Conservation (phyloP, 495 filamentous ascomycete genomes). For the Astrothelium macrocarpum region DNA sequence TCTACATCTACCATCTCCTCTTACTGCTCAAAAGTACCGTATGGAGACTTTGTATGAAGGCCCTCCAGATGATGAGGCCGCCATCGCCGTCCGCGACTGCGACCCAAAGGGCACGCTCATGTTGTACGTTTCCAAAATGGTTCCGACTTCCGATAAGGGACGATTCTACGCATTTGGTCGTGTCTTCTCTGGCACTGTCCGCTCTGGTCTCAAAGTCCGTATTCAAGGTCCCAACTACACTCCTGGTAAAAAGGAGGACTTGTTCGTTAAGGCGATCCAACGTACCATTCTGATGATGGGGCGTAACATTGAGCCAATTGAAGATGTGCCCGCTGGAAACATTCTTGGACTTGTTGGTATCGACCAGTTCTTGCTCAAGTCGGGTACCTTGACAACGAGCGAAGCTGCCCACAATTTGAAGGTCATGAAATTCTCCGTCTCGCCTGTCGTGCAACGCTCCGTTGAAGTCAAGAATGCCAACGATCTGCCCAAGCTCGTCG, state of each 20-base stretch:
- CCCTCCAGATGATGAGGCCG: slow-evolving; percentile 80
- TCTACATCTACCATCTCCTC: slow-evolving; percentile 93
- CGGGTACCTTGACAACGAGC: slow-evolving; percentile 93
- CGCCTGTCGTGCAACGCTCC: slow-evolving; percentile 94
- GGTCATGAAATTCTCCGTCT: slow-evolving; percentile 99
- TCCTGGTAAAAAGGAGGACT: slow-evolving; percentile 95
- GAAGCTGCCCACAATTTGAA: slow-evolving; percentile 99
- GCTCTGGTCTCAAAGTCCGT: slow-evolving; percentile 97
- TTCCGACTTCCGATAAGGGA: slow-evolving; percentile 98
- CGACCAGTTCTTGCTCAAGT: slow-evolving; percentile 99
- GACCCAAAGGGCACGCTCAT: slow-evolving; percentile 96
- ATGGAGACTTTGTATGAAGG: slow-evolving; percentile 98
- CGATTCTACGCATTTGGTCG: slow-evolving; percentile 99
- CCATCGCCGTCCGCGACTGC: slow-evolving; percentile 95
- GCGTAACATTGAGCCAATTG: slow-evolving; percentile 96
- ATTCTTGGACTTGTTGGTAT: slow-evolving; percentile 98
- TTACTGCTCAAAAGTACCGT: slow-evolving; percentile 96
- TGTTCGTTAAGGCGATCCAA: slow-evolving; percentile 99
- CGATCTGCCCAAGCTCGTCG: slow-evolving; percentile 98
- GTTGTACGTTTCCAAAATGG: slow-evolving; percentile 99
- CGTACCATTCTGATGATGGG: slow-evolving; percentile 99
- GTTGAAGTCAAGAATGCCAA: slow-evolving; percentile 99
- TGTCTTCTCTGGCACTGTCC: slow-evolving; percentile 97
- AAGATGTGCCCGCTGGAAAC: slow-evolving; percentile 98
- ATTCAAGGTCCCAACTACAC: slow-evolving; percentile 99